These are phyloP conservation scores for Endocalyx cinctus DNA, from an alignment of 2,329 filamentous ascomycete species.

Conservation along the genomic window DNA sequence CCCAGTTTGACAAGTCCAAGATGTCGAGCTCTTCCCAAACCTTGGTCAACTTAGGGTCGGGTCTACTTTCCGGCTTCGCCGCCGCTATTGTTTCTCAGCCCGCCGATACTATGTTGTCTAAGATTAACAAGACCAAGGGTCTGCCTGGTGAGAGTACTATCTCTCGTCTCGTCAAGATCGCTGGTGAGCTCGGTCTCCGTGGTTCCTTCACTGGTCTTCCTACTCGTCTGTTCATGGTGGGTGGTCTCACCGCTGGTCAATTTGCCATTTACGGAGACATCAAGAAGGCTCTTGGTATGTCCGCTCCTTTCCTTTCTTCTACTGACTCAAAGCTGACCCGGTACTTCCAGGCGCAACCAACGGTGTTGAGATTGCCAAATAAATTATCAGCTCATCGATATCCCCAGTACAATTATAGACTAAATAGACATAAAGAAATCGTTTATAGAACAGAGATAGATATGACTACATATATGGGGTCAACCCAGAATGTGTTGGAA, in stretches of 20 bases:
- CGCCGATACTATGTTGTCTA: conserved; percentile 75
- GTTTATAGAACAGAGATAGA: too few relatives aligned
- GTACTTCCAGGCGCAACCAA: conserved; percentile 47
- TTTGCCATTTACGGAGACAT: conserved; percentile 68
- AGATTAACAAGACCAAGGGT: conserved; percentile 79
- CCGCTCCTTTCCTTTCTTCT: too few relatives aligned
- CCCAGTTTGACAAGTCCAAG: conserved; percentile 55
- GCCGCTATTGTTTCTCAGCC: conserved; percentile 72
- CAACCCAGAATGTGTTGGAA: too few relatives aligned
- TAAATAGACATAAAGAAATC: too few relatives aligned
- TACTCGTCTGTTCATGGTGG: conserved; percentile 69
- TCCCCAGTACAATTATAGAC: too few relatives aligned
- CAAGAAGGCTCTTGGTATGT: too few relatives aligned
- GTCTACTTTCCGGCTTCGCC: conserved; percentile 72
- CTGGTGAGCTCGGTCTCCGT: conserved; percentile 64
- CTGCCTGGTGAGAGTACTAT: conserved; percentile 68
- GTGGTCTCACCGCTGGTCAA: conserved; percentile 65
- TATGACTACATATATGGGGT: too few relatives aligned
- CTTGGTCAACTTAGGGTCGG: conserved; percentile 66
- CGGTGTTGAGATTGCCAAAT: conserved; percentile 53
- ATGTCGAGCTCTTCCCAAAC: conserved; percentile 61
- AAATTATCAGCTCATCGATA: too few relatives aligned
- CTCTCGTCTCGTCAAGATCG: conserved; percentile 70
- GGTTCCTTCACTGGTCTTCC: conserved; percentile 67
- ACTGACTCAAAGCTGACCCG: too few relatives aligned